Evolutionary conservation across 768 basidiomycete genomes (phyloP), one percentile per base, ranked within the genome.

Genomic region (Sistotremastrum suecicum): DNA sequence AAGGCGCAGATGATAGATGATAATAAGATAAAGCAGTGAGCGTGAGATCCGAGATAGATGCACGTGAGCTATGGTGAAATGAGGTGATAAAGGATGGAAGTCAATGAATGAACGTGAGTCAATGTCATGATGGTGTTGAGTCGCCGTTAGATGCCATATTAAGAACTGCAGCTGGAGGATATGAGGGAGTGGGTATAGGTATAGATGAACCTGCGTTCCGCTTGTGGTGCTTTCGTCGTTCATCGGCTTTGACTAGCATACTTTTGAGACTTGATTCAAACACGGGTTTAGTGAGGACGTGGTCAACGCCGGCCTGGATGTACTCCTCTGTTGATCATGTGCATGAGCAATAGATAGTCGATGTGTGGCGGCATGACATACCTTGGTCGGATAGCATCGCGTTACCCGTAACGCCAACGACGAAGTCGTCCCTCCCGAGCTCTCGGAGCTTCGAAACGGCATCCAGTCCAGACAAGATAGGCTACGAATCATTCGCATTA

Each of bases 381-480:
- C 10, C 10, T 31, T 43, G 42, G 34, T 43, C 42, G 5, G 42
- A 43, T 34, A 43, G 9, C 20, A 43, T 20, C 34, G 42, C 42
- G 34, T 43, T 43, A 53, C 49, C 48, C 3, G 52, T 55, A 35
- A 46, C 49, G 33, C 56, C 57, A 20, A 64, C 60, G 6, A 67
- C 56, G 41, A 66, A 61, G 37, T 66, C 66, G 33, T 57, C 51
- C 32, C 65, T 47, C 5, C 58, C 61, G 28, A 55, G 48, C 37
- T 50, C 50, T 29, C 67, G 49, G 6, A 67, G 48, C 48, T 58
- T 54, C 37, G 51, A 51, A 12, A 65, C 60, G 12, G 61, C 58
- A 28, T 66, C 59, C 34, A 63, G 60, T 10, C 67, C 67, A 7
- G 62, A 59, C 51, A 57, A 54, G 3, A 51, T 45, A 6, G 58